These are phyloP conservation scores for Penicillium samsonianum DNA, from an alignment of 495 filamentous ascomycete species.

Conservation along the genomic window DNA sequence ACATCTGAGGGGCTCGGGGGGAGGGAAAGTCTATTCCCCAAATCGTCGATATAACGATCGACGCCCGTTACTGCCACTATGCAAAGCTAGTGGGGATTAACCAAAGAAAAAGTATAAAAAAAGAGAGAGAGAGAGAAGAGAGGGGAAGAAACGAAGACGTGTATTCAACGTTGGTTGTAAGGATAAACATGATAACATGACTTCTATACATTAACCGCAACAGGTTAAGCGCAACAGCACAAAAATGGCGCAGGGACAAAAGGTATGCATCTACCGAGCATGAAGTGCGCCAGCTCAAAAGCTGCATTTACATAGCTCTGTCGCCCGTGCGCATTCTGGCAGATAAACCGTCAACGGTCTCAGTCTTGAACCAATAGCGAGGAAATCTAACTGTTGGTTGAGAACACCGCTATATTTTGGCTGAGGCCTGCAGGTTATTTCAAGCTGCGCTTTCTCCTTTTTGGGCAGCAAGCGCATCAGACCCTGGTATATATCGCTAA, in stretches of 20 bases:
- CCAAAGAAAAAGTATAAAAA: background rate
- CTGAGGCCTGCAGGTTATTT: background rate
- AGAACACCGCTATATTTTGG: background rate
- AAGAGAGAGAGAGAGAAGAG: background rate
- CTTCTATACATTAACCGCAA: background rate
- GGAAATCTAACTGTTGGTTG: background rate
- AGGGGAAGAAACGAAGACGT: background rate
- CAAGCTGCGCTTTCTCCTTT: background rate
- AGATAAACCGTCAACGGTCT: background rate
- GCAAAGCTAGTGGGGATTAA: background rate
- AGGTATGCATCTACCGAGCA: background rate
- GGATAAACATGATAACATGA: background rate
- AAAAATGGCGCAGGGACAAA: background rate
- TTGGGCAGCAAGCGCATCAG: background rate
- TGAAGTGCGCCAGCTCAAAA: background rate
- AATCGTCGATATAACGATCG: conserved; percentile 18
- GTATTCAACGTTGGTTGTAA: background rate
- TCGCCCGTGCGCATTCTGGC: background rate
- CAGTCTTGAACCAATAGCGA: background rate
- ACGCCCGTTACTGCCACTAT: conserved; percentile 4
- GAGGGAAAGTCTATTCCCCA: background rate
- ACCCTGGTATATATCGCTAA: background rate
- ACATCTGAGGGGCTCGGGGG: background rate
- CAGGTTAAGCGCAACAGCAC: background rate
- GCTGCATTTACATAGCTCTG: background rate